phyloP scores from a whole-genome alignment of 176 grass and related monocot species.

The Eremochloa ophiuroides region DNA sequence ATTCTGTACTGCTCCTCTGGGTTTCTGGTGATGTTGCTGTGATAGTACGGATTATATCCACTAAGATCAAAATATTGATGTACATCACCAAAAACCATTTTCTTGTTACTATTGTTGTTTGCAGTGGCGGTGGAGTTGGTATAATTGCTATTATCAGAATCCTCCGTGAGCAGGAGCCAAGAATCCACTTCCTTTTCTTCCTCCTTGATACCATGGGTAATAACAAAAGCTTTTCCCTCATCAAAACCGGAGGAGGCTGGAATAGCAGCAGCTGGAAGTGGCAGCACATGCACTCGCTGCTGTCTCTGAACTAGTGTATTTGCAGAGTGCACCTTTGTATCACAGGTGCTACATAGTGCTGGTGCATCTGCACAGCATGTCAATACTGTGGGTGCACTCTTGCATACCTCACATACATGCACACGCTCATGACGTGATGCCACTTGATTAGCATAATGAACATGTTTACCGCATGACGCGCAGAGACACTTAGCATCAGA shows the following conservation, averaged over 20 bases:
- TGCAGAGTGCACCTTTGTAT: constrained; percentile 41
- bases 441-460: constrained; percentile 44
- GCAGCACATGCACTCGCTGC: constrained; percentile 16
- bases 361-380: constrained; percentile 33
- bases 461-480: constrained; percentile 10
- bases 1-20: constrained; percentile 6
- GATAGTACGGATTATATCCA: constrained; percentile 29
- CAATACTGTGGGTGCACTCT: constrained; percentile 26
- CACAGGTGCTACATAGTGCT: constrained; percentile 22
- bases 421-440: constrained; percentile 36
- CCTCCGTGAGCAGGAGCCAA: neutral
- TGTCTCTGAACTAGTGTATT: constrained; percentile 32
- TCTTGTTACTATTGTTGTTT: neutral
- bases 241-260: neutral
- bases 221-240: neutral
- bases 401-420: constrained; percentile 37
- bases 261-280: neutral
- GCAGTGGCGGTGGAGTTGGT: neutral
- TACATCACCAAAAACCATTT: constrained; percentile 9
- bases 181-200: constrained; percentile 16
- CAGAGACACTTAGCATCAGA: constrained; percentile 48
- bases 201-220: neutral
- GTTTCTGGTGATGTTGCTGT: neutral
- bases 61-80: constrained; percentile 38
- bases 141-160: neutral